These are phyloP conservation scores for Neofusicoccum laricinum DNA, from an alignment of 2,329 filamentous ascomycete species.

Conservation along the genomic window DNA sequence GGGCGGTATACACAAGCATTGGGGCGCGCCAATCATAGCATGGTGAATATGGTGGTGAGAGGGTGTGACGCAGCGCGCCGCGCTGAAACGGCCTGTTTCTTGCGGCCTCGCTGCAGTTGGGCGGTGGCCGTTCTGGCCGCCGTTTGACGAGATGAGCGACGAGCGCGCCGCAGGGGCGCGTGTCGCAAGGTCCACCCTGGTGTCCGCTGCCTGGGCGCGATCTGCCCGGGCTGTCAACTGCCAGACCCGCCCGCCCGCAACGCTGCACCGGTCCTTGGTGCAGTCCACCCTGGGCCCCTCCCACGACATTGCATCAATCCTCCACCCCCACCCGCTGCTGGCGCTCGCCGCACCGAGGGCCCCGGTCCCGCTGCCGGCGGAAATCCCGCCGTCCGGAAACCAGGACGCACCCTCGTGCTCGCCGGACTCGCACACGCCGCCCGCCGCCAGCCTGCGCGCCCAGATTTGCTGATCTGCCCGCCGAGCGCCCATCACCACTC, in stretches of 20 bases:
- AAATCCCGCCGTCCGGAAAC: neutral
- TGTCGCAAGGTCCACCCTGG: neutral
- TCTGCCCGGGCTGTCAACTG: neutral
- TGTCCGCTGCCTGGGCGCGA: neutral
- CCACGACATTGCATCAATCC: neutral
- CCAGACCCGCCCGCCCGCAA: neutral
- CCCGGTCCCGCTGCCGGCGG: neutral
- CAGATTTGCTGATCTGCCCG: constrained; percentile 8
- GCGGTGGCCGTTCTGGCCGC: neutral
- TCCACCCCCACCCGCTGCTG: neutral
- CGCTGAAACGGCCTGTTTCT: constrained; percentile 15
- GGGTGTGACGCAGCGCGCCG: neutral
- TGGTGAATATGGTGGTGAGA: neutral
- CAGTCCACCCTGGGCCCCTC: neutral
- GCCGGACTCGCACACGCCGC: neutral
- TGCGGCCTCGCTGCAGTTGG: constrained; percentile 2
- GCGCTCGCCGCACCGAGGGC: neutral
- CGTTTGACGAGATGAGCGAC: constrained; percentile 5
- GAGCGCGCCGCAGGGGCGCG: neutral
- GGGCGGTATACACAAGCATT: constrained; percentile 3
- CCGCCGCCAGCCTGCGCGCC: neutral
- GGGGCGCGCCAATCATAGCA: constrained; percentile 4
- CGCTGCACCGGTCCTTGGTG: too few species aligned
- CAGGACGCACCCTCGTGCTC: neutral
- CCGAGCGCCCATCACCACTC: neutral